phyloP scores from a whole-genome alignment of 345 rosid genomes.

The Chamaenerion angustifolium region DNA sequence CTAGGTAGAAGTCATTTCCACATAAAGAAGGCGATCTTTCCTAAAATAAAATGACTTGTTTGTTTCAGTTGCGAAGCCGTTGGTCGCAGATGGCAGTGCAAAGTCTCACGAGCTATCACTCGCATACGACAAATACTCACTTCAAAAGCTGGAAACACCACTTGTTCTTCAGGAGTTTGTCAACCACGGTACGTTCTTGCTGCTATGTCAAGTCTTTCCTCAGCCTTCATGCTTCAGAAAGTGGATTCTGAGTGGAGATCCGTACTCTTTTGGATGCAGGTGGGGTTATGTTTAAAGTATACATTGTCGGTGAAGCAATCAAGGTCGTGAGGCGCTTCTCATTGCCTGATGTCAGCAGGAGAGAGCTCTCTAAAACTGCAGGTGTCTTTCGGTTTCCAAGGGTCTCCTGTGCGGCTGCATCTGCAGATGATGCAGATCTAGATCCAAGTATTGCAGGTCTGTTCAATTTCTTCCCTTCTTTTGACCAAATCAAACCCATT shows the following conservation, averaged over 20 bases:
- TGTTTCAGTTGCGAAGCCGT: slow-evolving; percentile 62
- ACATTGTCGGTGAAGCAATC: slow-evolving; percentile 73
- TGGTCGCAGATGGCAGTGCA: slow-evolving; percentile 68
- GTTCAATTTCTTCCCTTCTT: slow-evolving; percentile 10
- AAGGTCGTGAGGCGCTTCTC: slow-evolving; percentile 76
- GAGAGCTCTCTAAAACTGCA: slow-evolving; percentile 43
- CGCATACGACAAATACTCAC: slow-evolving; percentile 51
- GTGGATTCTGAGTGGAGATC: background rate
- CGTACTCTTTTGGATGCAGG: slow-evolving; percentile 25
- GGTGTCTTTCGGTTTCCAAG: slow-evolving; percentile 68
- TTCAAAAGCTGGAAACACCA: slow-evolving; percentile 65
- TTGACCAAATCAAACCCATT: background rate
- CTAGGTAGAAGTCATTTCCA: too few relatives aligned
- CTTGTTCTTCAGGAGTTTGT: slow-evolving; percentile 83
- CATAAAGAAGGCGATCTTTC: background rate
- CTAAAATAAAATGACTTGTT: background rate
- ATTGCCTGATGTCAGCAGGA: slow-evolving; percentile 62
- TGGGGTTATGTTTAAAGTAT: slow-evolving; percentile 67
- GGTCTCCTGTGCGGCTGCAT: slow-evolving; percentile 83
- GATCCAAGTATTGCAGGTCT: slow-evolving; percentile 72
- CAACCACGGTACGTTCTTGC: slow-evolving; percentile 50
- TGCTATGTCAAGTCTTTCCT: background rate
- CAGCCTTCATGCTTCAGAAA: background rate
- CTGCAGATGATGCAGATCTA: slow-evolving; percentile 77
- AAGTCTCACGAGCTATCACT: slow-evolving; percentile 70